Evolutionary conservation across 2,329 filamentous ascomycete genomes (phyloP).

Genomic region (Mycogone perniciosa): DNA sequence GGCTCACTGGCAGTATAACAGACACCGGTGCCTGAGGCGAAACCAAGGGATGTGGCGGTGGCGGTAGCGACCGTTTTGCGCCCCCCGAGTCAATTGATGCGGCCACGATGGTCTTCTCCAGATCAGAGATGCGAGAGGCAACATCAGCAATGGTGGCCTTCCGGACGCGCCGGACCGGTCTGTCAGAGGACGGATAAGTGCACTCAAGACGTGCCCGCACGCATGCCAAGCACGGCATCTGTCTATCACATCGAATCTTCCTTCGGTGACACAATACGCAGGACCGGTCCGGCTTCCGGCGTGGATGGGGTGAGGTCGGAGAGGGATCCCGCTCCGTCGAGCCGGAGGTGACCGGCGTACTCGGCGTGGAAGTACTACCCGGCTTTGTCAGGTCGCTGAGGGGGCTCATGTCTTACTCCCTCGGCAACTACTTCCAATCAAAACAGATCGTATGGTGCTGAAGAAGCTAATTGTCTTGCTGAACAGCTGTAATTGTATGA

Average conservation of each 20-base stretch:
- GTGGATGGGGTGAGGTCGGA: conserved; percentile 9
- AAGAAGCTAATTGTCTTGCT: too few relatives aligned
- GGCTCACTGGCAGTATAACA: conserved; percentile 5
- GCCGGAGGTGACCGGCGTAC: background rate
- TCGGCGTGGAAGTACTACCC: background rate
- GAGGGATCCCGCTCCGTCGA: conserved; percentile 6
- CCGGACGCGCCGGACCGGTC: conserved; percentile 20
- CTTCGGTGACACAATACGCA: conserved; percentile 40
- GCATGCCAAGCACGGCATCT: conserved; percentile 64
- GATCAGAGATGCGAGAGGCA: conserved; percentile 28
- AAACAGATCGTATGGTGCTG: background rate
- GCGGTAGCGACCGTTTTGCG: conserved; percentile 2
- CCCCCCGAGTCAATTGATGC: conserved; percentile 9
- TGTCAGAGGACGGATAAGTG: conserved; percentile 23
- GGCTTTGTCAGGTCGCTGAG: background rate
- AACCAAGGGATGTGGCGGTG: background rate
- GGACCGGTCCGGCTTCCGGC: conserved; percentile 21
- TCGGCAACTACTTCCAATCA: background rate
- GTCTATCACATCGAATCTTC: conserved; percentile 69
- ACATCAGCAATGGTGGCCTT: conserved; percentile 29
- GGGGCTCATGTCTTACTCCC: conserved; percentile 6
- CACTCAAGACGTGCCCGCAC: conserved; percentile 36
- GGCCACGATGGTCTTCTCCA: conserved; percentile 25
- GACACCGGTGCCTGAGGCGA: background rate
- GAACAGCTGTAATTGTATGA: too few relatives aligned